Conservation (phyloP, 768 basidiomycete species). For the Xerocomellus dryophilus region DNA sequence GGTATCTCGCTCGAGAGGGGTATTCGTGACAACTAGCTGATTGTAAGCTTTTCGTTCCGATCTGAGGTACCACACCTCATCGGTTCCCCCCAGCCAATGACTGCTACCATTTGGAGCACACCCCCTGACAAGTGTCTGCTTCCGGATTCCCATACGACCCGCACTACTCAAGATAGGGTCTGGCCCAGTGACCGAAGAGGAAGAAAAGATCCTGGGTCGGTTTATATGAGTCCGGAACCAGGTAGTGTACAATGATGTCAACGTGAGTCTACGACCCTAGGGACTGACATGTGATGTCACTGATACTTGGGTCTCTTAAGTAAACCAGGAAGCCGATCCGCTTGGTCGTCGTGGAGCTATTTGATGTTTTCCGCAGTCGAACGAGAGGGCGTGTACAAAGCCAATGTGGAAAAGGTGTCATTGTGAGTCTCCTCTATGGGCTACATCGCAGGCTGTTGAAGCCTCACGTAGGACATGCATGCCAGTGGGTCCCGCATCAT, state of each 20-base stretch:
- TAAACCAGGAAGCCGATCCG: constrained; percentile 44
- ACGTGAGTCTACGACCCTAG: constrained; percentile 37
- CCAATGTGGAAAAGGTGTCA: constrained; percentile 57
- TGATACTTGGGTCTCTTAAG: neutral
- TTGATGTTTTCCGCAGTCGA: constrained; percentile 49
- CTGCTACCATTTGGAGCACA: constrained; percentile 77
- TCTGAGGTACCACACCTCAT: neutral
- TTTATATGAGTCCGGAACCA: constrained; percentile 68
- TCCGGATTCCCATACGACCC: constrained; percentile 30
- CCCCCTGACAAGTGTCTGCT: constrained; percentile 65
- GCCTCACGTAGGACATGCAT: constrained; percentile 41
- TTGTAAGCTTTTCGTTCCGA: constrained; percentile 43
- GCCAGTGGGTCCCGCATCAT: neutral
- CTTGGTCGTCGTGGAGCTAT: constrained; percentile 83
- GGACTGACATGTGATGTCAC: neutral
- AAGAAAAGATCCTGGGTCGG: constrained; percentile 51
- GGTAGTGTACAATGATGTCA: constrained; percentile 61
- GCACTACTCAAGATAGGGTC: constrained; percentile 39
- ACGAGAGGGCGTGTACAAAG: constrained; percentile 34
- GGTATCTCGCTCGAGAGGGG: constrained; percentile 56
- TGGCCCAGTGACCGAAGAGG: constrained; percentile 47
- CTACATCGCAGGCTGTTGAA: neutral
- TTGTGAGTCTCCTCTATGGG: constrained; percentile 43
- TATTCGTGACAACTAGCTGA: constrained; percentile 76
- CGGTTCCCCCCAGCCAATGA: constrained; percentile 59